Base-by-base conservation (phyloP, 805 yeast species). In the Spathaspora hagerdaliae region DNA sequence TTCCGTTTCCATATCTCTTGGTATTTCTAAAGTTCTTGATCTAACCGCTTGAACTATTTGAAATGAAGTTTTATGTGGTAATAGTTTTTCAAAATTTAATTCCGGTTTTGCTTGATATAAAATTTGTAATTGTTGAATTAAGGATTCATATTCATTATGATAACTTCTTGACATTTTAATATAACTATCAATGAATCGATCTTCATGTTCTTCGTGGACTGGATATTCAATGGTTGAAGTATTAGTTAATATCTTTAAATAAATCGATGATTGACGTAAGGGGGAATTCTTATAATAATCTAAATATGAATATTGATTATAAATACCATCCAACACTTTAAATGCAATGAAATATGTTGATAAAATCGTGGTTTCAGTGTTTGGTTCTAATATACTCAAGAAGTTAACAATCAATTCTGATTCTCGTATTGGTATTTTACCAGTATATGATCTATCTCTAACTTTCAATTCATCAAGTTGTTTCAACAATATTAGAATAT, bases 21-120 rank as follows among this genome's bases (percentile, higher is more conserved):
- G 91, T 2, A 85, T 82, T 56, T 84, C 90, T 40, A 84, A 64
- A 0, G 78, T 75, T 45, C 92, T 66, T 0, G 88, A 82, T 32
- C 73, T 63, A 0, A 84, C 71, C 0, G 85, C 81, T 24, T 76
- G 61, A 12, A 50, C 52, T n/a, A 70, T 53, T 43, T 67, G 69
- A 45, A 45, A 49, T 26, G 58, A 64, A 13, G 42, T 51, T 14
- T 53, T 57, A 37, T 65, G 59, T 0, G 57, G 32, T 12, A 46
- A 36, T 39, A 50, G 39, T 34, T 49, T 50, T 11, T 45, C 46
- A 43, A 53, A 53, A 33, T 51, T 36, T 4, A 44, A 11, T 8
- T 14, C 14, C 12, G 12, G 6, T 31, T 31, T 33, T 13, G 19
- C 44, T 31, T 43, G 40, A 32, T 44, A 42, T 13, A 40, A 14